Conservation (phyloP, 2,329 filamentous ascomycete species). For the Endoconidiophora laricicola region DNA sequence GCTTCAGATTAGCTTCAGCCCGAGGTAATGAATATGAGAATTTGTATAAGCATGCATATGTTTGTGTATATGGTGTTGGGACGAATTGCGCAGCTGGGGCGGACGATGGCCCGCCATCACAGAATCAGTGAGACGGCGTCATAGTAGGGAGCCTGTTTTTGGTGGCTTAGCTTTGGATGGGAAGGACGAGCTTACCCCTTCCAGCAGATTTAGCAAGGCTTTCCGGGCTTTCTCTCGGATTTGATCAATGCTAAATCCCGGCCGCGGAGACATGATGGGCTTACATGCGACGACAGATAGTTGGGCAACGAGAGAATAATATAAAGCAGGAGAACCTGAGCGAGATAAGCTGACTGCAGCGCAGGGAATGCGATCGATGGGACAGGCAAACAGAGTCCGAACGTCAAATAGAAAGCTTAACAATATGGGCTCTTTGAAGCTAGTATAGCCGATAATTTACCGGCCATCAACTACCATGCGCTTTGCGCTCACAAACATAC, state of each 20-base stretch:
- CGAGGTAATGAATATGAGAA: neutral
- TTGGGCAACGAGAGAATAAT: neutral
- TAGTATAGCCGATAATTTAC: neutral
- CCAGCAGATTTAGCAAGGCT: conserved; percentile 77
- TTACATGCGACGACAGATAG: neutral
- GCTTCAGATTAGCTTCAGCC: neutral
- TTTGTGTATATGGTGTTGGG: neutral
- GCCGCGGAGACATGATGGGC: conserved; percentile 49
- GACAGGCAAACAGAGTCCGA: neutral
- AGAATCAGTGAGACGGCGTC: too few species aligned
- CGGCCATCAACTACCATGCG: neutral
- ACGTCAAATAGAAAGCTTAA: neutral
- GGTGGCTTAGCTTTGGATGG: neutral
- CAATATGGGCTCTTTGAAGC: neutral
- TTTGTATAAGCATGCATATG: neutral
- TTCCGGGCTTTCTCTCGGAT: conserved; percentile 70
- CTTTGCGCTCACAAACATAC: too few species aligned
- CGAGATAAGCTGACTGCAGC: neutral
- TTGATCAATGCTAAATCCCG: conserved; percentile 56
- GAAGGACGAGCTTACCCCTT: conserved; percentile 54
- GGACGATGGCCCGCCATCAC: neutral
- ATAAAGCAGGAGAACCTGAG: neutral
- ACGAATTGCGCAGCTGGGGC: neutral
- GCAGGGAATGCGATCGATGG: neutral
- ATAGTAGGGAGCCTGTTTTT: too few species aligned